Base-by-base conservation (phyloP, 2,329 filamentous ascomycete genomes). In the Alternaria tenuissima region DNA sequence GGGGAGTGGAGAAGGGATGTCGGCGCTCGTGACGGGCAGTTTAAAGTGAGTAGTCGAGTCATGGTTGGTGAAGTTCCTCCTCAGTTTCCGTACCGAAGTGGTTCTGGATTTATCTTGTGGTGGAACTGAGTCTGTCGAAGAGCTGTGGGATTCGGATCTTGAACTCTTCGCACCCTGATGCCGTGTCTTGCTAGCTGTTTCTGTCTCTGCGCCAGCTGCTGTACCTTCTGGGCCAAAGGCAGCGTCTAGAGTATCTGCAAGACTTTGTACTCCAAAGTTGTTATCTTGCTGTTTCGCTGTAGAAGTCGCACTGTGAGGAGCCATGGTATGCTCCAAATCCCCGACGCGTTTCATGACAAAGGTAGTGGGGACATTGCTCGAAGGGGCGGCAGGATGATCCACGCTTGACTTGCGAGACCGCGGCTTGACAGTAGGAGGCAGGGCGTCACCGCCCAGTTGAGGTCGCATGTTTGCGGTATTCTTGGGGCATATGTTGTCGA, bases 291-390 rank as follows among this genome's bases (percentile, higher is more conserved):
- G 63, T 30, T 59, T 71, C 39, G 39, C 61, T 42, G 57, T 24
- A 16, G 61, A 34, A 12, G 67, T 56, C 18, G 66, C 60, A 30
- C 47, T 61, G 24, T 69, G 65, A 5, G 71, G 73, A 11, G 68
- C 59, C n/a, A 76, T 64, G 26, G 76, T 76, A 26, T 75, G 73
- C 61, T 85, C 80, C 67, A 84, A 75, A 53, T 85, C 82, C 59
- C 81, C 79, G 68, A 84, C 85, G 64, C 83, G 86, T 62, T 83
- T 81, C 62, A 89, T 79, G 74, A 89, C 88, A 81, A 88, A 89
- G 52, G 85, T 85, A 52, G 85, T 85, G 42, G 86, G 85, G 61
- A 79, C 78, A 57, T 74, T 65, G 66, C 68, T 75, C 52, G 71
- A 72, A 42, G 72, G 68, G 51, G 61, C 60, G 51, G 66, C 59